These are phyloP conservation scores for Arthrobotrys sphaeroides DNA, from an alignment of 2,329 filamentous ascomycete genomes.

Conservation along the genomic window DNA sequence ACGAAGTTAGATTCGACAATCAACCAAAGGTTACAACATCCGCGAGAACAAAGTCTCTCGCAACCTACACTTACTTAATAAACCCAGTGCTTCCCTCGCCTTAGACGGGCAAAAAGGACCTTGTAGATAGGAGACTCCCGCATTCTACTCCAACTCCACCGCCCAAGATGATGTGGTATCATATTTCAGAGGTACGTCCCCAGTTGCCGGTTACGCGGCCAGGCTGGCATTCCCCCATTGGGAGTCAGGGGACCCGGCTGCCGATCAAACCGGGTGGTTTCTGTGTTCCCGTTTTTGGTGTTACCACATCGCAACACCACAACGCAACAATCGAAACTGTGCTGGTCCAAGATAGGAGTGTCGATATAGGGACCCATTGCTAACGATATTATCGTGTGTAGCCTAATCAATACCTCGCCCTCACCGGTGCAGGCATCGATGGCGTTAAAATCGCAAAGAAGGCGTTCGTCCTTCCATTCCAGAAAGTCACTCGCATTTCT, in stretches of 20 bases:
- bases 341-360: too few relatives aligned
- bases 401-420: slow-evolving; percentile 85
- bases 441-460: slow-evolving; percentile 82
- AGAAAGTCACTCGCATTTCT: slow-evolving; percentile 67
- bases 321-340: too few relatives aligned
- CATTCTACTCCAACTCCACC: not conserved
- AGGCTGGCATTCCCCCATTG: not conserved
- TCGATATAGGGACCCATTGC: not conserved
- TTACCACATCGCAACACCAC: not conserved
- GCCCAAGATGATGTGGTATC: slow-evolving; percentile 54
- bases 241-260: not conserved
- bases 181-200: slow-evolving; percentile 55
- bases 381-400: slow-evolving; percentile 18
- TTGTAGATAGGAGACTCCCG: not conserved
- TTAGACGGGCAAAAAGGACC: not conserved
- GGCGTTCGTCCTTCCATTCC: slow-evolving; percentile 75
- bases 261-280: not conserved
- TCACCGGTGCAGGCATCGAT: slow-evolving; percentile 80
- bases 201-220: slow-evolving; percentile 10
- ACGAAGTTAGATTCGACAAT: not conserved
- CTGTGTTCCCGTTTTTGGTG: not conserved
- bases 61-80: not conserved
- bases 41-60: not conserved
- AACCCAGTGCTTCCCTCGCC: not conserved
- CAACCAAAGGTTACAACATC: not conserved